These are phyloP conservation scores for Viridothelium virens DNA, from an alignment of 495 filamentous ascomycete species.

Conservation along the genomic window DNA sequence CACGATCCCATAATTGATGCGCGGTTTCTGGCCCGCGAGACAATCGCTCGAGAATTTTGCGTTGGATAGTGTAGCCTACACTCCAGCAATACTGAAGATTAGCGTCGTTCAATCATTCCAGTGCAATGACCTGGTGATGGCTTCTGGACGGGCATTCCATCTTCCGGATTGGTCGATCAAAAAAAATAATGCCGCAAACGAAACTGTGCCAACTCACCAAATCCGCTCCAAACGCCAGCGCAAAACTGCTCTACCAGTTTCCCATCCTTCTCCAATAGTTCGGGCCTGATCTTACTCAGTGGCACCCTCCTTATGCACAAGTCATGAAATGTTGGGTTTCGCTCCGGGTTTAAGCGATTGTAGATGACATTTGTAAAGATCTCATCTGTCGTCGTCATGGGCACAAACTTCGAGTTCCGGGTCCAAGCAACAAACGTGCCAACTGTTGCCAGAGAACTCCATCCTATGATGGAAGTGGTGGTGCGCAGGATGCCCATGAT, in stretches of 20 bases:
- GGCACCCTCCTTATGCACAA: slow-evolving; percentile 54
- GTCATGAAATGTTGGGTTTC: slow-evolving; percentile 56
- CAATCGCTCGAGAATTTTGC: slow-evolving; percentile 52
- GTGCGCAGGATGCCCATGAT: slow-evolving; percentile 24
- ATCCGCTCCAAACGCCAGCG: slow-evolving; percentile 57
- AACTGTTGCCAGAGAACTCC: slow-evolving; percentile 32
- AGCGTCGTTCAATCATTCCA: neutral
- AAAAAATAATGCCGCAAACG: neutral
- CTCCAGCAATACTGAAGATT: neutral
- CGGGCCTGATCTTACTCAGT: slow-evolving; percentile 54
- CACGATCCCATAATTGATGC: slow-evolving; percentile 53
- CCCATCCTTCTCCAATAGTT: slow-evolving; percentile 53
- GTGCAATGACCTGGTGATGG: neutral
- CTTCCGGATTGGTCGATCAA: neutral
- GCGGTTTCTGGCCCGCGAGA: slow-evolving; percentile 55
- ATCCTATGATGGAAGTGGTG: slow-evolving; percentile 24
- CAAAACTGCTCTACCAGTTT: slow-evolving; percentile 56
- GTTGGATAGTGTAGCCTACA: slow-evolving; percentile 57
- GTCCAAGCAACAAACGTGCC: slow-evolving; percentile 41
- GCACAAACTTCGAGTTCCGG: slow-evolving; percentile 41
- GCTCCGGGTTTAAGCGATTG: slow-evolving; percentile 51
- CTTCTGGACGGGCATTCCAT: too few species aligned
- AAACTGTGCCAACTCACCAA: slow-evolving; percentile 41
- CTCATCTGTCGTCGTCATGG: slow-evolving; percentile 51
- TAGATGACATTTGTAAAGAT: slow-evolving; percentile 51